These are phyloP conservation scores for Rhizophagus clarus DNA, from an alignment of 192 early-diverging fungal species.

Conservation along the genomic window DNA sequence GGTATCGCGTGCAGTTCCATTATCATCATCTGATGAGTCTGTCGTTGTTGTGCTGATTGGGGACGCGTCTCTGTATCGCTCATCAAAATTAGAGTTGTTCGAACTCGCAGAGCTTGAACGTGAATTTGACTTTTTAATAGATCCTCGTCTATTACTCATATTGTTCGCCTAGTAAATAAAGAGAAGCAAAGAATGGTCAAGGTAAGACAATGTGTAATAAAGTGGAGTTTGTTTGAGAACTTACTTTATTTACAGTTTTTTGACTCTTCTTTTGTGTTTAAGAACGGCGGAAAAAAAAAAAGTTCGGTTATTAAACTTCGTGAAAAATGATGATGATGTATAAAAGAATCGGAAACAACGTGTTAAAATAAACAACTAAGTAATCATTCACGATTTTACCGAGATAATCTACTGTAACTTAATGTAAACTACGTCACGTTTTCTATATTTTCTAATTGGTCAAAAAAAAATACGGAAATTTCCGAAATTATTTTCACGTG, in stretches of 20 bases:
- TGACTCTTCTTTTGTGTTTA: no score
- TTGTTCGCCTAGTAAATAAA: background rate
- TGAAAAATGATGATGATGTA: background rate
- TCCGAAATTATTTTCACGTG: no score
- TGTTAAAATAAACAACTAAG: background rate
- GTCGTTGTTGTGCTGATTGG: background rate
- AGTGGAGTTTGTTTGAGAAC: no score
- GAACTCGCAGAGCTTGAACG: background rate
- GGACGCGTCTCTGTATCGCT: background rate
- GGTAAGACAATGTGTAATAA: no score
- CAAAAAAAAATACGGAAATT: no score
- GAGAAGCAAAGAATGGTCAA: background rate
- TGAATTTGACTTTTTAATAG: background rate
- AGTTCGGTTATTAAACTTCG: no score
- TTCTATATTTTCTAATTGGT: no score
- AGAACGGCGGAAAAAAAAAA: no score
- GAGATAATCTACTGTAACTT: no score
- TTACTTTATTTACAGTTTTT: no score
- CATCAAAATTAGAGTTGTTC: background rate
- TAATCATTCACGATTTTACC: no score
- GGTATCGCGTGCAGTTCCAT: background rate
- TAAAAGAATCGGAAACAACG: background rate
- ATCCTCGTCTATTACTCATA: background rate
- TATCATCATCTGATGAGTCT: background rate
- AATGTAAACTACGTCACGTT: no score